These are phyloP conservation scores for Xylaria sp. DNA, from an alignment of 2,329 filamentous ascomycete species.

Conservation along the genomic window DNA sequence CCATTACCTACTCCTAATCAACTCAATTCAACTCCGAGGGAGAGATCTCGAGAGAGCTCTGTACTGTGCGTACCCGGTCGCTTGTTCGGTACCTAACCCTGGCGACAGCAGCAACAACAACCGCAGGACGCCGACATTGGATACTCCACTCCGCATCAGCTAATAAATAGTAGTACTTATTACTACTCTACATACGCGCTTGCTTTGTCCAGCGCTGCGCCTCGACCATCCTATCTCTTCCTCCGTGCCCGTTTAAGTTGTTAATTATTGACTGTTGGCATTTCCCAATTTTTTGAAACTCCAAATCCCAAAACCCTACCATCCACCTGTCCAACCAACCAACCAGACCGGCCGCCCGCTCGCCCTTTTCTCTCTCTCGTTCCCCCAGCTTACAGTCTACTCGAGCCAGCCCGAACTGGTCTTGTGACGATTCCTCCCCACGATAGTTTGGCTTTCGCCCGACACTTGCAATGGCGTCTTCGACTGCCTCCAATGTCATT, in stretches of 20 bases:
- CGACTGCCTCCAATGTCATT: conserved; percentile 56
- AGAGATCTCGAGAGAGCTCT: not conserved
- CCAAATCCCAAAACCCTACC: not conserved
- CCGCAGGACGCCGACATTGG: conserved; percentile 18
- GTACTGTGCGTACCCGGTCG: conserved; percentile 4
- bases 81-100: conserved; percentile 3
- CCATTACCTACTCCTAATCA: not conserved
- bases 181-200: conserved; percentile 16
- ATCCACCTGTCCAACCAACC: conserved; percentile 15
- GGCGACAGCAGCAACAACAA: not conserved
- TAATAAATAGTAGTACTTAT: conserved; percentile 12
- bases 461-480: conserved; percentile 49
- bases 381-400: conserved; percentile 29
- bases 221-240: conserved; percentile 23
- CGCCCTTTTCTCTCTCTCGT: conserved; percentile 9
- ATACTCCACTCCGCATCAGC: conserved; percentile 32
- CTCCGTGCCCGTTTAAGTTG: conserved; percentile 10
- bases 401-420: conserved; percentile 26
- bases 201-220: conserved; percentile 29
- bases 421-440: conserved; percentile 36
- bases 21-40: not conserved
- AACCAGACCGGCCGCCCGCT: conserved; percentile 23
- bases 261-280: conserved; percentile 5
- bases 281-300: conserved; percentile 18
- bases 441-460: conserved; percentile 34